phyloP scores from a whole-genome alignment of 352 stramenopile genomes.

The Blastocystis sp. region DNA sequence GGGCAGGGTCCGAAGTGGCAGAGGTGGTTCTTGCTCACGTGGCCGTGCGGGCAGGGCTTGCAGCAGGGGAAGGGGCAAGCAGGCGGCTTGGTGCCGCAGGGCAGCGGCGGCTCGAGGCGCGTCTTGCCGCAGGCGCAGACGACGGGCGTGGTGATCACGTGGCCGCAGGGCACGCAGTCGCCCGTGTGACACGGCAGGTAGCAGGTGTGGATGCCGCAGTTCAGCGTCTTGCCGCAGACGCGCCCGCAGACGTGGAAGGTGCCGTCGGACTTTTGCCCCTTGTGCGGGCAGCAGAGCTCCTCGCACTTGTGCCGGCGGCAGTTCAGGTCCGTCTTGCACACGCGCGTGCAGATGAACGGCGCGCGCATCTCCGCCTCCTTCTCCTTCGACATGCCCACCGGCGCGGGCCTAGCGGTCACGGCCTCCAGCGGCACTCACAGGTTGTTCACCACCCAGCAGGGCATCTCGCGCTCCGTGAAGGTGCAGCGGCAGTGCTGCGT shows the following conservation, averaged over 20 bases:
- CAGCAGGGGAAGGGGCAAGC: conserved; percentile 32
- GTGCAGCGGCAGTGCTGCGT: conserved; percentile 66
- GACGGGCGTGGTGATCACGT: conserved; percentile 4
- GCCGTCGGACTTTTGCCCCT: conserved; percentile 56
- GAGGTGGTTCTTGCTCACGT: conserved; percentile 30
- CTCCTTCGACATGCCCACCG: conserved; percentile 12
- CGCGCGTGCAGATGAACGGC: conserved; percentile 62
- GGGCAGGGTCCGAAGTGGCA: conserved; percentile 71
- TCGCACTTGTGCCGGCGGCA: conserved; percentile 51
- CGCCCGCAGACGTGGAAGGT: conserved; percentile 47
- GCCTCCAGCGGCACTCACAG: not conserved
- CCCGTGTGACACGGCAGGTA: conserved; percentile 68
- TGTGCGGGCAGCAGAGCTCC: conserved; percentile 64
- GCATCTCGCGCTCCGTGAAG: conserved; percentile 55
- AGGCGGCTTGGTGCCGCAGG: conserved; percentile 25
- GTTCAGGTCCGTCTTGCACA: conserved; percentile 66
- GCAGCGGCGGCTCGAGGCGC: conserved; percentile 47
- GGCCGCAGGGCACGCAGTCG: conserved; percentile 59
- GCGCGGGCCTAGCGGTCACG: conserved; percentile 19
- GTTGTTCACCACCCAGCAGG: conserved; percentile 50
- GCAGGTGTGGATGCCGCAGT: conserved; percentile 70
- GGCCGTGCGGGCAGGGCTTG: conserved; percentile 61
- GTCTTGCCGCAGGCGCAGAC: conserved; percentile 69
- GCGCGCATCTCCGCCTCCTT: conserved; percentile 16
- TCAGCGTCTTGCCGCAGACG: conserved; percentile 65